phyloP scores from a whole-genome alignment of 164 flowering plant genomes.

The Santalum album region DNA sequence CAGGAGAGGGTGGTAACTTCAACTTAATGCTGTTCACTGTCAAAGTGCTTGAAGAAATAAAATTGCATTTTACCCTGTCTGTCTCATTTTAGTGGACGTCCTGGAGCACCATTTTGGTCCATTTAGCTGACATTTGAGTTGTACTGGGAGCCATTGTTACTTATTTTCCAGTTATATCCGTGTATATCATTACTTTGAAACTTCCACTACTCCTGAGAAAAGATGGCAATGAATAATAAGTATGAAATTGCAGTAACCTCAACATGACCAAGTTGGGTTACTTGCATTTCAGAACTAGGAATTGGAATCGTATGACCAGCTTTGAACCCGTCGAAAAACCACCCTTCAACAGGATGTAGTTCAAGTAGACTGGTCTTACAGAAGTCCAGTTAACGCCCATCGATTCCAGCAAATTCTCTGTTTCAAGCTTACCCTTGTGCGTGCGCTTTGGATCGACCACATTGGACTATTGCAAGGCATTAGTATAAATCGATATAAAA shows the following conservation, averaged over 20 bases:
- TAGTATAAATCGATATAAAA: neutral
- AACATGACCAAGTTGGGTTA: conserved; percentile 92
- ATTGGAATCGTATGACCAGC: conserved; percentile 96
- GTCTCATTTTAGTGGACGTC: too few relatives aligned
- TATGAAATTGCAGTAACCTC: conserved; percentile 47
- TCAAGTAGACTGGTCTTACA: conserved; percentile 86
- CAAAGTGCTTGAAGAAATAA: too few relatives aligned
- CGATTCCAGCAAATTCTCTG: conserved; percentile 63
- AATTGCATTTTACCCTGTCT: neutral
- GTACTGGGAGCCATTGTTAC: too few relatives aligned
- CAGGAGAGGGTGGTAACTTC: conserved; percentile 72
- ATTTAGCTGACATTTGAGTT: too few relatives aligned
- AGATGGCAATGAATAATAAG: too few relatives aligned
- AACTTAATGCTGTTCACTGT: neutral
- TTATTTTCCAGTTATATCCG: too few relatives aligned
- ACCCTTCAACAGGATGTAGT: conserved; percentile 97
- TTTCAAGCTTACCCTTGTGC: conserved; percentile 97
- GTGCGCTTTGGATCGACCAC: conserved; percentile 98
- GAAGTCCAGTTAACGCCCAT: conserved; percentile 88
- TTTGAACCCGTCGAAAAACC: conserved; percentile 97
- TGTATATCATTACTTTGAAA: too few relatives aligned
- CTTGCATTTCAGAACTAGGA: conserved; percentile 78
- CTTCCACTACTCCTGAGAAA: too few relatives aligned
- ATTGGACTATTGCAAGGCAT: conserved; percentile 38
- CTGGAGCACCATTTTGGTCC: too few relatives aligned